Evolutionary conservation across 805 yeast species (phyloP), one percentile per base, ranked within the genome.

Genomic region (Starmera dryadoides): DNA sequence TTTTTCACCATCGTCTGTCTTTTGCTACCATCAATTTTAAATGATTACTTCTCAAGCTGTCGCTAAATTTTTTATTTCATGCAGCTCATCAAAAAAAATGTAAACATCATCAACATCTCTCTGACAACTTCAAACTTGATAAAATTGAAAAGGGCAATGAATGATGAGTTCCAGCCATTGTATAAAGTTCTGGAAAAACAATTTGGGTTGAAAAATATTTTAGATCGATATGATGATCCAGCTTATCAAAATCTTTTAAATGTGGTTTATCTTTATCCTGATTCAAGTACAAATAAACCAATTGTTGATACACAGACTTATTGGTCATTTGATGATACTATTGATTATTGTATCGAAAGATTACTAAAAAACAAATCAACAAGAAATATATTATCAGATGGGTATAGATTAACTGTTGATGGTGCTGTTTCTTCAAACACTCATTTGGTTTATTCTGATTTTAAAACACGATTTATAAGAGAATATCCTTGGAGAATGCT

Each of bases 1-100:
- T 63, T 66, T 39, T 66, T 66, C 2, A 62, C 70, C 71, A 66
- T 66, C 19, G 11, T n/a, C n/a, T n/a, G n/a, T n/a, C n/a, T n/a
- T 22, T 8, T 17, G 22, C 23, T 22, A 16, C 15, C 35, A n/a
- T 11, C 15, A 19, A 30, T n/a, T n/a, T n/a, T n/a, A n/a, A n/a
- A n/a, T n/a, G n/a, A n/a, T 22, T 22, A 10, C 10, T 22, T 22
- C 25, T 10, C 7, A 22, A 10, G n/a, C 28, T 25, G 28, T 29
- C 11, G 10, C 17, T n/a, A 16, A 22, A 22, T 8, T 22, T 22
- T 22, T 22, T 8, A 10, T 22, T 8, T 22, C 7, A 22, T 10
- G 7, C 25, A 22, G 7, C 25, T 22, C 25, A 22, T 8, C 10
- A 7, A 8, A 8, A 22, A 22, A 22, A 22, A 22, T 22, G 8